A percentile compares a stretch with the other conserved stretches of the same genome.
Evolutionary conservation across 2,329 filamentous ascomycete species (phyloP).

Genomic region (Penicillium oxalicum): DNA sequence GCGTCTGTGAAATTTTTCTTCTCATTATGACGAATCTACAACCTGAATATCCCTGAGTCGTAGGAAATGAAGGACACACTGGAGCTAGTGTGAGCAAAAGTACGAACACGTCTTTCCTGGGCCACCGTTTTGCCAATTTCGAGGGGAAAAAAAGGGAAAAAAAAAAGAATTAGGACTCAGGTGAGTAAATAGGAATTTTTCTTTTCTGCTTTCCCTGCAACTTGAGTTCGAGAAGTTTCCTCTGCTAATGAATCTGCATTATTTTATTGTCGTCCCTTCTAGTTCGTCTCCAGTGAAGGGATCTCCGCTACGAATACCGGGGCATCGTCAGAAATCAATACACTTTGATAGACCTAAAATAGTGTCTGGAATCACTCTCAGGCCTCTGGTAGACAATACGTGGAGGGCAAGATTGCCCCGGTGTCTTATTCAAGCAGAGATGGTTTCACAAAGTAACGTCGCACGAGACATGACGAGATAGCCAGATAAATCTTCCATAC

Average conservation of each 20-base stretch:
- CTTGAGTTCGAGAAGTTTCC: neutral
- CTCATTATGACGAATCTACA: neutral
- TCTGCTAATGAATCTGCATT: neutral
- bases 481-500: slow-evolving; percentile 6
- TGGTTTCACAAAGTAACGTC: slow-evolving; percentile 39
- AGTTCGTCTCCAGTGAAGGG: too few species aligned
- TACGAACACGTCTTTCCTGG: slow-evolving; percentile 1
- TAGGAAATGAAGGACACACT: too few species aligned
- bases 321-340: too few species aligned
- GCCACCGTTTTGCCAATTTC: slow-evolving; percentile 22
- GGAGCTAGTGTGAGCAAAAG: neutral
- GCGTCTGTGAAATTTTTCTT: neutral
- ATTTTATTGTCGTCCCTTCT: neutral
- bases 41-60: too few species aligned
- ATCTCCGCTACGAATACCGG: too few species aligned
- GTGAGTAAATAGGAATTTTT: neutral
- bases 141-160: slow-evolving; percentile 8
- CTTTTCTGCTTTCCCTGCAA: slow-evolving; percentile 6
- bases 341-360: too few species aligned
- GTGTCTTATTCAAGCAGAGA: slow-evolving; percentile 22
- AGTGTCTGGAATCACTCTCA: slow-evolving; percentile 13
- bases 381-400: slow-evolving; percentile 3
- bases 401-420: slow-evolving; percentile 21
- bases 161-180: too few species aligned
- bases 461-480: slow-evolving; percentile 29